These are phyloP conservation scores for Coffea eugenioides DNA, from an alignment of 257 asterid species.

Conservation along the genomic window DNA sequence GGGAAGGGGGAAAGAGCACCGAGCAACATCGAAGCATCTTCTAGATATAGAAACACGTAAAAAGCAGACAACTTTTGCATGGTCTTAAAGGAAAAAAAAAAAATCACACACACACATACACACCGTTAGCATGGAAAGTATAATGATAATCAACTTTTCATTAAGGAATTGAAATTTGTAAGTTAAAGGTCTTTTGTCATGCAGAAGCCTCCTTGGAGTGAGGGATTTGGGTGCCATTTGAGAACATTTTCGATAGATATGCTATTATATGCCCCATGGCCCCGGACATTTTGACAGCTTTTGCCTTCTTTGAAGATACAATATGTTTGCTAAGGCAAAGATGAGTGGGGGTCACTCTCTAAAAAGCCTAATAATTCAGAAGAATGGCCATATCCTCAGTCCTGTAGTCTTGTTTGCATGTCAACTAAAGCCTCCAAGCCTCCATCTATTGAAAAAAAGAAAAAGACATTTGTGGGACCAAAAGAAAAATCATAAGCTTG, in stretches of 20 bases:
- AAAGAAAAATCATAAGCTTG: neutral
- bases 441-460: neutral
- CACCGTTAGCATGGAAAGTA: conserved; percentile 49
- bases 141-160: conserved; percentile 37
- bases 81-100: conserved; percentile 14
- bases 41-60: conserved; percentile 29
- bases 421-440: neutral
- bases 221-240: conserved; percentile 44
- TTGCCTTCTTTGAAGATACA: conserved; percentile 31
- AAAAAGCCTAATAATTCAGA: neutral
- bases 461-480: neutral
- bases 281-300: conserved; percentile 30
- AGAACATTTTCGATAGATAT: conserved; percentile 10
- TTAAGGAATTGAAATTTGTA: conserved; percentile 35
- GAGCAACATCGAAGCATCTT: conserved; percentile 34
- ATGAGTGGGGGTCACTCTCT: conserved; percentile 12
- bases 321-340: conserved; percentile 23
- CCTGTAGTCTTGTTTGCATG: neutral
- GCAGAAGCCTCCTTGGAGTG: conserved; percentile 63
- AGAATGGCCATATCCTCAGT: neutral
- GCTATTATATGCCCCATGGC: conserved; percentile 1
- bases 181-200: conserved; percentile 52
- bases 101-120: neutral
- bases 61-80: conserved; percentile 41
- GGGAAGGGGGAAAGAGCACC: conserved; percentile 6